Conservation (phyloP, 345 rosid species). For the Pistacia vera region DNA sequence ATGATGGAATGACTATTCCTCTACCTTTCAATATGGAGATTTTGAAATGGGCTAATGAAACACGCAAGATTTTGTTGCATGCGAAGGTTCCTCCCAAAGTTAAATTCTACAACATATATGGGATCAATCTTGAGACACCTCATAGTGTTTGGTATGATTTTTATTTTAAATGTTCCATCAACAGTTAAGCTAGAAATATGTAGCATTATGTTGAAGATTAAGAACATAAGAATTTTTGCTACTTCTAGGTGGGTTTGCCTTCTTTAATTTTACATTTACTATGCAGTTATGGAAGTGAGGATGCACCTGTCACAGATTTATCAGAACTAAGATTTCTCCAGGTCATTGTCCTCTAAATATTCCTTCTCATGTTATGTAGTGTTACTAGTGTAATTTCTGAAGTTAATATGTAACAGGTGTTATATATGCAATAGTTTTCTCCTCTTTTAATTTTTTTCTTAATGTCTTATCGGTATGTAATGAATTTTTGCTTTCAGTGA, state of each 20-base stretch:
- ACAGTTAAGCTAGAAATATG: slow-evolving; percentile 3
- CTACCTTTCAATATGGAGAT: slow-evolving; percentile 86
- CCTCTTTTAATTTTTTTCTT: neutral
- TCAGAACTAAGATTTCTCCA: slow-evolving; percentile 56
- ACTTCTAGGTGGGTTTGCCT: neutral
- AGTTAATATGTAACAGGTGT: neutral
- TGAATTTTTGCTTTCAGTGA: neutral
- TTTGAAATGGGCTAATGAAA: slow-evolving; percentile 85
- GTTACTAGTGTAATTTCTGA: too few species aligned
- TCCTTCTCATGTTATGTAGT: neutral
- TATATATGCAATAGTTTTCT: neutral
- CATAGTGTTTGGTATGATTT: slow-evolving; percentile 83
- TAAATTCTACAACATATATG: slow-evolving; percentile 93
- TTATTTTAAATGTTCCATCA: slow-evolving; percentile 6
- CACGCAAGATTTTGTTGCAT: slow-evolving; percentile 43
- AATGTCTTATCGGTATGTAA: neutral
- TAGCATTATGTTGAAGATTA: neutral
- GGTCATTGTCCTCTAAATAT: slow-evolving; percentile 43
- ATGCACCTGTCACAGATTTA: slow-evolving; percentile 64
- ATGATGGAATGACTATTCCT: slow-evolving; percentile 61
- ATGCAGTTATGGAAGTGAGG: slow-evolving; percentile 87
- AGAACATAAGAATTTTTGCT: neutral
- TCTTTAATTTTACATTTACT: slow-evolving; percentile 14
- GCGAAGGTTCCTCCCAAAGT: slow-evolving; percentile 86
- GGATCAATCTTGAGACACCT: slow-evolving; percentile 81